A percentile compares a stretch with the other conserved stretches of the same genome.
Evolutionary conservation across 495 filamentous ascomycete species (phyloP).

Genomic region (Gamarada debralockiae): DNA sequence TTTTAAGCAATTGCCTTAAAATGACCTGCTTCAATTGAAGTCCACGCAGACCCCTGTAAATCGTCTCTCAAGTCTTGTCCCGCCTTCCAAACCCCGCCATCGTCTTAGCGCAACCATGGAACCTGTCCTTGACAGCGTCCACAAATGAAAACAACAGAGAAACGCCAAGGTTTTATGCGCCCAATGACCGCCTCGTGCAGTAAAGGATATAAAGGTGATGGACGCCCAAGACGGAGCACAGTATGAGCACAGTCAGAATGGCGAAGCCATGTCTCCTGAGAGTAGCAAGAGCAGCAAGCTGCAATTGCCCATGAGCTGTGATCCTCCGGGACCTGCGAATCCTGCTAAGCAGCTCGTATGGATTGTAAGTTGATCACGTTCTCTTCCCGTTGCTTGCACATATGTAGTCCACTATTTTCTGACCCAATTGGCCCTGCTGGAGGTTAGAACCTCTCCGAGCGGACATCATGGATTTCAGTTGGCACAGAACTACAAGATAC

Average conservation of each 20-base stretch:
- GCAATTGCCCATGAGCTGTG: constrained; percentile 69
- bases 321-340: constrained; percentile 70
- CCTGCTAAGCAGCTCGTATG: constrained; percentile 74
- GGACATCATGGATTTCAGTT: no score
- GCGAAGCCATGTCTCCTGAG: constrained; percentile 14
- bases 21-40: no score
- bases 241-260: not conserved
- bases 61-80: no score
- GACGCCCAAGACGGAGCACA: not conserved
- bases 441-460: no score
- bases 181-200: not conserved
- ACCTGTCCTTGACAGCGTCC: not conserved
- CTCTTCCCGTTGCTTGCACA: not conserved
- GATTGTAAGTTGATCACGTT: constrained; percentile 54
- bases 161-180: not conserved
- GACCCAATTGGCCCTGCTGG: not conserved
- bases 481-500: no score
- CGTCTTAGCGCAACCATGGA: not conserved
- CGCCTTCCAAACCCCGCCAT: not conserved
- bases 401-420: constrained; percentile 3
- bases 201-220: not conserved
- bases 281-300: constrained; percentile 28
- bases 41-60: no score
- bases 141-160: not conserved
- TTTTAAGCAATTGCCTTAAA: no score